Percentiles rank a stretch among this genome's conserved stretches.
These are phyloP conservation scores for Pythium rishiriense DNA, from an alignment of 352 stramenopile genomes.

Conservation along the genomic window DNA sequence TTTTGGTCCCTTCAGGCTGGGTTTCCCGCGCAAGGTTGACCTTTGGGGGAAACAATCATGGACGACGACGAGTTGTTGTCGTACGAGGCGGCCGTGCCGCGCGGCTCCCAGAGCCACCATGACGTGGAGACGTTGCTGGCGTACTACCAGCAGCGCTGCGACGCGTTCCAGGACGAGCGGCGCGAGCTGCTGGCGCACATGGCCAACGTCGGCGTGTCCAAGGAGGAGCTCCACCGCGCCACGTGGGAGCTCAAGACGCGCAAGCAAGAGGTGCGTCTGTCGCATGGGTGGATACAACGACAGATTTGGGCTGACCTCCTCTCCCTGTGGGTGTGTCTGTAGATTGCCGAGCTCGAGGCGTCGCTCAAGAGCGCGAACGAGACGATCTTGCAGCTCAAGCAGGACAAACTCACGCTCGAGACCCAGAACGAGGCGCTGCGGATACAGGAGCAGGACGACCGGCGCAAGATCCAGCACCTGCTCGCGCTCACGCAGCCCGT, in stretches of 20 bases:
- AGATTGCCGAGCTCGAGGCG: constrained; percentile 58
- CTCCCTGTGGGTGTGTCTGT: too few species aligned
- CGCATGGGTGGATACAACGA: too few species aligned
- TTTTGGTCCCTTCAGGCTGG: constrained; percentile 8
- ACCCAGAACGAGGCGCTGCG: constrained; percentile 67
- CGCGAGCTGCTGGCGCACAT: constrained; percentile 53
- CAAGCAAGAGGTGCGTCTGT: constrained; percentile 72
- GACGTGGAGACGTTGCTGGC: constrained; percentile 36
- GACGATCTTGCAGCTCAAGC: constrained; percentile 61
- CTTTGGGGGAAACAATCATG: constrained; percentile 10
- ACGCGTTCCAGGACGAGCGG: constrained; percentile 66
- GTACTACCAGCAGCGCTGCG: constrained; percentile 67
- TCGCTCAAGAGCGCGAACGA: constrained; percentile 55
- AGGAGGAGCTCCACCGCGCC: constrained; percentile 69
- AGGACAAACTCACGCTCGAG: constrained; percentile 63
- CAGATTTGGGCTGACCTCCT: too few species aligned
- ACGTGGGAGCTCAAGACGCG: constrained; percentile 73
- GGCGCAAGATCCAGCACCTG: constrained; percentile 81
- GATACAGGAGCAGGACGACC: constrained; percentile 73
- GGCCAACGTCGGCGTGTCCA: constrained; percentile 64
- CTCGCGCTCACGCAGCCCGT: constrained; percentile 82
- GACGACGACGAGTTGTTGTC: constrained; percentile 52
- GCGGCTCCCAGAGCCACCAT: too few species aligned
- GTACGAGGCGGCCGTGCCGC: constrained; percentile 47
- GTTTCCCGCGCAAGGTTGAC: neutral